phyloP scores from a whole-genome alignment of 1,284 basidiomycete species.

The Tetrapyrgos nigripes region DNA sequence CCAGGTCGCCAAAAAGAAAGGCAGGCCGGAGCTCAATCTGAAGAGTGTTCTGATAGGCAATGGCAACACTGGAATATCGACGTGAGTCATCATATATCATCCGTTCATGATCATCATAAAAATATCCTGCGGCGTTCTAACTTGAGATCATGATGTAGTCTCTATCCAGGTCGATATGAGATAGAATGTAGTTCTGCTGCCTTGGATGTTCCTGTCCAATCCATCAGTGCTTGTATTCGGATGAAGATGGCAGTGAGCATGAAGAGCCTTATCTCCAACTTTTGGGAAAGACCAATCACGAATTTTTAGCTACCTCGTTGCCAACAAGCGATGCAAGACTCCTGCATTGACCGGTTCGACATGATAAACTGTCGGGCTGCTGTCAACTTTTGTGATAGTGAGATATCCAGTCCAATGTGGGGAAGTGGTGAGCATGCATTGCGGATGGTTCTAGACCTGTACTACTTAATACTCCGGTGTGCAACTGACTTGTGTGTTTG shows the following conservation, averaged over 20 bases:
- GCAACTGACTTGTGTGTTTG: too few relatives aligned
- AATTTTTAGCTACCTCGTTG: slow-evolving; percentile 59
- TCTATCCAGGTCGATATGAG: slow-evolving; percentile 68
- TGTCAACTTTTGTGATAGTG: slow-evolving; percentile 63
- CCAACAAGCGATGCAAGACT: slow-evolving; percentile 48
- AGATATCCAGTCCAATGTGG: slow-evolving; percentile 60
- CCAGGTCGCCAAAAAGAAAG: slow-evolving; percentile 54
- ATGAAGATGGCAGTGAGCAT: slow-evolving; percentile 62
- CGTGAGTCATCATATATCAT: slow-evolving; percentile 42
- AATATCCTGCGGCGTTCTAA: slow-evolving; percentile 1
- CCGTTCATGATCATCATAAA: neutral
- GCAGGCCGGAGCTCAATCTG: slow-evolving; percentile 72
- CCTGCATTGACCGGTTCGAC: slow-evolving; percentile 65
- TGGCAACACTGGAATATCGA: slow-evolving; percentile 67
- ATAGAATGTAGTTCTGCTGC: slow-evolving; percentile 66
- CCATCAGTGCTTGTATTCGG: slow-evolving; percentile 60
- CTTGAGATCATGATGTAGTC: slow-evolving; percentile 34
- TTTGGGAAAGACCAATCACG: neutral
- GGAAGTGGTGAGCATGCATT: slow-evolving; percentile 49
- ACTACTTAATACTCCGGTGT: slow-evolving; percentile 1
- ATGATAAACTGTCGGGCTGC: slow-evolving; percentile 66
- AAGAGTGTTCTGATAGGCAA: slow-evolving; percentile 69
- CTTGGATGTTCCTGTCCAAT: slow-evolving; percentile 62
- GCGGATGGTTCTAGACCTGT: neutral
- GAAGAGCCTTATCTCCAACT: neutral